Base-by-base conservation (phyloP, 2,329 filamentous ascomycete genomes). In the Cladosporium sp. region DNA sequence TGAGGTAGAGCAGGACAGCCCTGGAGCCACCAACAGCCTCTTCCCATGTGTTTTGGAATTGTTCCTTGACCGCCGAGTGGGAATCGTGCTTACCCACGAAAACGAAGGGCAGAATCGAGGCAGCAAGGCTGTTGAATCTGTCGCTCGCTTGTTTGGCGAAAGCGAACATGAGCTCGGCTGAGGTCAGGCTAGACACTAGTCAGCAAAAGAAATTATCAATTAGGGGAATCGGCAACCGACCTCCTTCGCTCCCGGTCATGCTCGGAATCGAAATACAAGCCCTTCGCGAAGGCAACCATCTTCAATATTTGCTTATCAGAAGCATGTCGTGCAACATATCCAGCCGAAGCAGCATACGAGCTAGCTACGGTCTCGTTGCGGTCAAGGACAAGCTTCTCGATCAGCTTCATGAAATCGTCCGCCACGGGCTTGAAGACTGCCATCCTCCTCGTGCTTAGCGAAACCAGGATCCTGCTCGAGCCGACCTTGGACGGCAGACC, bases 401-500 rank as follows among this genome's bases (percentile, higher is more conserved):
- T 85, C 11, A 93, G 76, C 69, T 89, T 89, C 60, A 97, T 82
- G 72, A 97, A 93, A 10, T 85, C 83, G 68, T 91, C 87, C 14
- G 91, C 89, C 72, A 93, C 88, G 0, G 91, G 88, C 44, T 85
- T 86, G 77, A 97, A 91, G 33, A 93, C 82, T 44, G 89, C 84
- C 40, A 86, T 87, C 69, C 94, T 91, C 14, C 92, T 87, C 60
- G 93, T 94, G 60, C 92, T 91, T 8, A 99, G 84, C 0, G 92
- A 93, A 8, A 91, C 90, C 35, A 99, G 83, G 2, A 97, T 89
- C 64, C 92, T 88, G 69, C 90, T 91, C 73, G 93, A 96, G 44
- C 93, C 95, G 57, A 98, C 90, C 80, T 98, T 98, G 0, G 93
- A 96, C 1, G 94, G 94, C 79, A 98, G 88, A 1, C 93, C 94